Evolutionary conservation across 345 rosid genomes (phyloP).

Genomic region (Garcia nutans): DNA sequence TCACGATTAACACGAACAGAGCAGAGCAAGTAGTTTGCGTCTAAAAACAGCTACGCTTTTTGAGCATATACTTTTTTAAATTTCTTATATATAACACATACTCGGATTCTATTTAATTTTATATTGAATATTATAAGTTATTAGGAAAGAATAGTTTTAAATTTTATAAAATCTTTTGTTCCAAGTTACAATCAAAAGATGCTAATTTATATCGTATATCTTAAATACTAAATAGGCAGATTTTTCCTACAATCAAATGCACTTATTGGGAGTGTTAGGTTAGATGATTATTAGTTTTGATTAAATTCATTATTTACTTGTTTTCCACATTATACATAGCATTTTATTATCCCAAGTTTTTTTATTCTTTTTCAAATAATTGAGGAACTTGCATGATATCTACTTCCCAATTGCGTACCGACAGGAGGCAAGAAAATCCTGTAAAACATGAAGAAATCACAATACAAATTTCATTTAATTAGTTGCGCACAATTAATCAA

Average conservation of each 20-base stretch:
- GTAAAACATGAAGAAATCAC: too few species aligned
- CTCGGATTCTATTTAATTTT: neutral
- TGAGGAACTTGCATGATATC: too few species aligned
- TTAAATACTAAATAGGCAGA: too few species aligned
- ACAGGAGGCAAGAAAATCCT: too few species aligned
- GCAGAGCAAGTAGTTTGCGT: slow-evolving; percentile 13
- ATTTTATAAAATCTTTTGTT: slow-evolving; percentile 3
- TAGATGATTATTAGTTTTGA: neutral
- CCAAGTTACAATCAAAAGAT: neutral
- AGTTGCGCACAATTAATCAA: too few species aligned
- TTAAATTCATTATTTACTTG: neutral
- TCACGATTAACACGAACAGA: slow-evolving; percentile 21
- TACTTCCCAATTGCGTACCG: too few species aligned
- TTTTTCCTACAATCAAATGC: neutral
- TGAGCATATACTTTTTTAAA: neutral
- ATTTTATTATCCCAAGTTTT: neutral
- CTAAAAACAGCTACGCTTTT: slow-evolving; percentile 18
- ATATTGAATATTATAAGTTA: too few species aligned
- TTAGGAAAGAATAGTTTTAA: too few species aligned
- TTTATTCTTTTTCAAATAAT: too few species aligned
- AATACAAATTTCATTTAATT: too few species aligned
- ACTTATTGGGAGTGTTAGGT: neutral
- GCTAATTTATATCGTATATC: neutral
- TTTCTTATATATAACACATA: neutral
- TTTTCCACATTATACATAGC: neutral